Evolutionary conservation across 768 basidiomycete species (phyloP).

Genomic region (Amanita polypyramis): DNA sequence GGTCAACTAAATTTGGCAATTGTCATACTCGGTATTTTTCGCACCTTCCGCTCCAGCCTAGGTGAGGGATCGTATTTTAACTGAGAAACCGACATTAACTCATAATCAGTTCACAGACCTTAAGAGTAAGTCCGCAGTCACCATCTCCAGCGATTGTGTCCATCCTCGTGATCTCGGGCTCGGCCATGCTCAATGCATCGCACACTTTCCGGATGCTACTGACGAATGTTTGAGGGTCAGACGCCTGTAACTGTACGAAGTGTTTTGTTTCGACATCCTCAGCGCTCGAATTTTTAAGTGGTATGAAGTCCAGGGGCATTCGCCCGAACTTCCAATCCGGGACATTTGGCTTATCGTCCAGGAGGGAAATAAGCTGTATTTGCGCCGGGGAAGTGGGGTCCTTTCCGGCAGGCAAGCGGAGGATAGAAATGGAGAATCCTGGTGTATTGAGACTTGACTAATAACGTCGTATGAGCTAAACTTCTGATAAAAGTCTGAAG

Average conservation of each 20-base stretch:
- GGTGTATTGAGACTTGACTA: conserved; percentile 91
- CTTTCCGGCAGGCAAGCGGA: conserved; percentile 52
- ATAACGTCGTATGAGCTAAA: conserved; percentile 4
- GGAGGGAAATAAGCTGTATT: conserved; percentile 45
- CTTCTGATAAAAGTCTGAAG: neutral
- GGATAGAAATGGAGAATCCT: conserved; percentile 77
- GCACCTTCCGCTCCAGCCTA: conserved; percentile 64
- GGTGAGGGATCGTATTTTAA: neutral
- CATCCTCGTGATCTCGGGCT: conserved; percentile 85
- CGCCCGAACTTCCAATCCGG: conserved; percentile 75
- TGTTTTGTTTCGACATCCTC: neutral
- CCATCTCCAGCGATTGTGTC: conserved; percentile 93
- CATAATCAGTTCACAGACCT: conserved; percentile 18
- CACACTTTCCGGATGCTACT: conserved; percentile 48
- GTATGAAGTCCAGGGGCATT: conserved; percentile 20
- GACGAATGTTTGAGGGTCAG: conserved; percentile 41
- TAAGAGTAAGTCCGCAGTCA: conserved; percentile 44
- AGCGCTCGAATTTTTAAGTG: conserved; percentile 7
- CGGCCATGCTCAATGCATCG: conserved; percentile 58
- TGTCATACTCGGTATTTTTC: conserved; percentile 7
- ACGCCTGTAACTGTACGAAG: conserved; percentile 15
- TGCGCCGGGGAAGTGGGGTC: conserved; percentile 27
- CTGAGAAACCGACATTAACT: neutral
- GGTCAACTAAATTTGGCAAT: neutral
- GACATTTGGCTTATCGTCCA: conserved; percentile 56